Percentiles rank a stretch among this genome's conserved stretches.
phyloP scores from a whole-genome alignment of 1,139 yeast species.

The Geotrichum australiense region DNA sequence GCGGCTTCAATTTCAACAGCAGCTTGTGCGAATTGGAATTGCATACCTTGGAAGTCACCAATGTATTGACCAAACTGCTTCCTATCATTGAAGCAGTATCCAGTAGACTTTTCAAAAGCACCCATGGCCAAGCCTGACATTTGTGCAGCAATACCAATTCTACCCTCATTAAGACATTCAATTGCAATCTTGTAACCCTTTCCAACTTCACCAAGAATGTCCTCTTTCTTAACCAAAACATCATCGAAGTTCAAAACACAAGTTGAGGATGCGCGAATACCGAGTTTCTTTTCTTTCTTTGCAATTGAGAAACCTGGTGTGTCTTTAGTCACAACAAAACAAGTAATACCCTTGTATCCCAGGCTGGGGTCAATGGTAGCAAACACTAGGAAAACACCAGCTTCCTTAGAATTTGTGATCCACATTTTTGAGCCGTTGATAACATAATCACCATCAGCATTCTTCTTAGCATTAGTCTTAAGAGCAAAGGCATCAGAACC shows the following conservation, averaged over 20 bases:
- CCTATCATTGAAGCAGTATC: conserved; percentile 38
- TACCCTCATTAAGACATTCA: conserved; percentile 41
- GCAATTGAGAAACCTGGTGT: conserved; percentile 38
- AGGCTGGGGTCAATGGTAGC: conserved; percentile 39
- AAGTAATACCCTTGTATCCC: conserved; percentile 44
- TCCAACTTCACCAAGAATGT: conserved; percentile 40
- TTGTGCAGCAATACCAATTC: conserved; percentile 43
- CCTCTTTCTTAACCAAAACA: conserved; percentile 38
- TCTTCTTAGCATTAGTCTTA: conserved; percentile 34
- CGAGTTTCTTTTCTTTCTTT: conserved; percentile 41
- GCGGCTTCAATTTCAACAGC: conserved; percentile 43
- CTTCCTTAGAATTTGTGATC: conserved; percentile 42
- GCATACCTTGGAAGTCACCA: conserved; percentile 43
- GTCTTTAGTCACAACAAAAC: conserved; percentile 39
- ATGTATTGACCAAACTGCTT: conserved; percentile 40
- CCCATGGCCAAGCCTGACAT: conserved; percentile 43
- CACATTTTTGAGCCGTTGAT: conserved; percentile 41
- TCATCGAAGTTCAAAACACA: conserved; percentile 40
- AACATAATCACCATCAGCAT: conserved; percentile 34
- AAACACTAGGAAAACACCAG: conserved; percentile 38
- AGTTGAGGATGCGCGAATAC: conserved; percentile 41
- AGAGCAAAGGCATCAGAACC: conserved; percentile 44
- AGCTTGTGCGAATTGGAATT: conserved; percentile 42
- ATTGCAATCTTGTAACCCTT: conserved; percentile 43
- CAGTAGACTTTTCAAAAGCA: conserved; percentile 38